phyloP scores from a whole-genome alignment of 768 basidiomycete genomes.

The Pleurotus eryngii region DNA sequence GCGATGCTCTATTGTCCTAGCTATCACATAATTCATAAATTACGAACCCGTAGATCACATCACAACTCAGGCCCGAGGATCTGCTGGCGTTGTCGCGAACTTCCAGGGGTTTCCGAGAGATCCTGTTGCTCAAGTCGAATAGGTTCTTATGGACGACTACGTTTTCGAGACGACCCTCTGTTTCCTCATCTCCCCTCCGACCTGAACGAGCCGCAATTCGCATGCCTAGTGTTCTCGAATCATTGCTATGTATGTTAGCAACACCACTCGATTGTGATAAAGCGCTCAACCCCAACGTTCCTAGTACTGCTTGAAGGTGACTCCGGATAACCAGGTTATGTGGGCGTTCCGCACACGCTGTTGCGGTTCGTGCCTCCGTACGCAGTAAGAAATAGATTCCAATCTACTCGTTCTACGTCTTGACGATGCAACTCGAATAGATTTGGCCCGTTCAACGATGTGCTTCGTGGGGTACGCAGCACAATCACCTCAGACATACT shows the following conservation, averaged over 20 bases:
- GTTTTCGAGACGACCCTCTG: constrained; percentile 29
- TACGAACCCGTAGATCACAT: constrained; percentile 27
- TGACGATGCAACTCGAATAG: neutral
- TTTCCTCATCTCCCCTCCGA: constrained; percentile 43
- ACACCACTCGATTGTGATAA: no score
- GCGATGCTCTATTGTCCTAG: neutral
- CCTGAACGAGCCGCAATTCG: constrained; percentile 41
- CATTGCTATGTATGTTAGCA: constrained; percentile 37
- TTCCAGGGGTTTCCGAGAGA: constrained; percentile 33
- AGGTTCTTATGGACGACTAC: constrained; percentile 35
- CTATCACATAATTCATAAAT: neutral
- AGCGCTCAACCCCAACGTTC: neutral
- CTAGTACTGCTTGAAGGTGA: constrained; percentile 12
- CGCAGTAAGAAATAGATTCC: constrained; percentile 9
- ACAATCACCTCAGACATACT: neutral
- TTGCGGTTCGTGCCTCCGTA: constrained; percentile 13
- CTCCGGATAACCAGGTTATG: constrained; percentile 9
- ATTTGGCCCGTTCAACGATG: neutral
- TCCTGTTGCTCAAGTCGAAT: constrained; percentile 33
- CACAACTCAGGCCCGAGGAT: constrained; percentile 43
- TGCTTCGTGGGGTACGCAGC: neutral
- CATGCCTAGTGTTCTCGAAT: constrained; percentile 40
- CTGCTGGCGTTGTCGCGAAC: constrained; percentile 43
- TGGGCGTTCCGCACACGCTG: constrained; percentile 16
- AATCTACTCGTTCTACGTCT: neutral